phyloP scores from a whole-genome alignment of 129 eudicot genomes.

The Ambrosia artemisiifolia region DNA sequence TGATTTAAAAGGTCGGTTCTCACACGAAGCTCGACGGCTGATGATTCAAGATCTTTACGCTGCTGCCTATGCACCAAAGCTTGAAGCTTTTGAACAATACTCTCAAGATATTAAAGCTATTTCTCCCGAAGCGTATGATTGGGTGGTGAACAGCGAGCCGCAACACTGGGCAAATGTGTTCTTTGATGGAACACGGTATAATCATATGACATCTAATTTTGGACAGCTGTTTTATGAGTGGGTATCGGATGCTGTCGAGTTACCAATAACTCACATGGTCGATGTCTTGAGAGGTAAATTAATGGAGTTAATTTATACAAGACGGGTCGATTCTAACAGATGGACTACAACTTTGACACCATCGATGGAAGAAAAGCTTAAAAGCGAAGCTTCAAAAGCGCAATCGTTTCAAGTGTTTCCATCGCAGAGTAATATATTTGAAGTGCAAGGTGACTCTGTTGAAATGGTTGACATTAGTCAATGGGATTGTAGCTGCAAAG shows the following conservation, averaged over 20 bases:
- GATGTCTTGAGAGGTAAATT: constrained; percentile 74
- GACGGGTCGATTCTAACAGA: constrained; percentile 65
- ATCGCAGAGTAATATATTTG: constrained; percentile 62
- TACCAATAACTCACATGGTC: constrained; percentile 83
- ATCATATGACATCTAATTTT: constrained; percentile 71
- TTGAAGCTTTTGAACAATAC: constrained; percentile 58
- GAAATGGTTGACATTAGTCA: constrained; percentile 68
- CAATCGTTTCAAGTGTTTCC: constrained; percentile 45
- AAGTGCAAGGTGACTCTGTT: constrained; percentile 62
- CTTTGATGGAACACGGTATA: constrained; percentile 71
- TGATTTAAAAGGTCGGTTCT: constrained; percentile 75
- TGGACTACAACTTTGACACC: constrained; percentile 77
- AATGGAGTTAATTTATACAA: constrained; percentile 67
- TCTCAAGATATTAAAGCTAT: constrained; percentile 69
- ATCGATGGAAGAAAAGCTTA: constrained; percentile 68
- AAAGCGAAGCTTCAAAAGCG: constrained; percentile 48
- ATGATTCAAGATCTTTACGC: constrained; percentile 81
- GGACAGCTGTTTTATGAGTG: constrained; percentile 68
- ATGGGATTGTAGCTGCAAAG: constrained; percentile 86
- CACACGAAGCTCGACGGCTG: constrained; percentile 91
- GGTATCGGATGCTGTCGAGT: constrained; percentile 82
- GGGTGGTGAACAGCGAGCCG: constrained; percentile 70
- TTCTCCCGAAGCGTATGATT: constrained; percentile 81
- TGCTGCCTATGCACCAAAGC: constrained; percentile 71
- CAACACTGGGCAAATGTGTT: constrained; percentile 85